Evolutionary conservation across 2,329 filamentous ascomycete genomes (phyloP).

Genomic region (Neofusicoccum laricinum): DNA sequence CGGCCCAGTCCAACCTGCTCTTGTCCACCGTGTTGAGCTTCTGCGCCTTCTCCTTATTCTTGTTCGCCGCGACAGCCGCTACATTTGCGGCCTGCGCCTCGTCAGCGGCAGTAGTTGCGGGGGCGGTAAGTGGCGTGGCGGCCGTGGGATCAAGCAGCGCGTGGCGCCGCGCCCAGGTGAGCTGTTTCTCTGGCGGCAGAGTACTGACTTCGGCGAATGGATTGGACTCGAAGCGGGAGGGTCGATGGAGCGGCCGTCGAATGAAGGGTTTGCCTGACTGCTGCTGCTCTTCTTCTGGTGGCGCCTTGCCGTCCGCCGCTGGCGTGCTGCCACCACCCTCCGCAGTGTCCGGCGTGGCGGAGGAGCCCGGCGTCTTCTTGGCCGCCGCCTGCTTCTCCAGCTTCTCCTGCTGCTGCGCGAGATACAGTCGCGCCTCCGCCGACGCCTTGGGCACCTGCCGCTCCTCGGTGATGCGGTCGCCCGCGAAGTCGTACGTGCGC

Average conservation of each 20-base stretch:
- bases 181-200: constrained; percentile 44
- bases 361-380: constrained; percentile 37
- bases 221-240: constrained; percentile 51
- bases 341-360: constrained; percentile 19
- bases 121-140: neutral
- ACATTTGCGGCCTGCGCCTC: constrained; percentile 30
- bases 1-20: constrained; percentile 63
- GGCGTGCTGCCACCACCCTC: neutral
- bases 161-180: constrained; percentile 34
- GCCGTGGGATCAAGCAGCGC: neutral
- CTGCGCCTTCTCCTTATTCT: constrained; percentile 42
- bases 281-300: neutral
- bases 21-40: constrained; percentile 68
- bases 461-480: constrained; percentile 68
- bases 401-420: constrained; percentile 36
- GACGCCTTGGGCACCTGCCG: constrained; percentile 61
- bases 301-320: neutral
- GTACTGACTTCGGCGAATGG: constrained; percentile 46
- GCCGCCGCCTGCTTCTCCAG: constrained; percentile 17
- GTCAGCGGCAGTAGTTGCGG: constrained; percentile 23
- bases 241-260: constrained; percentile 43
- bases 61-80: constrained; percentile 20
- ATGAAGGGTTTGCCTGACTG: constrained; percentile 20
- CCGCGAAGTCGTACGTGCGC: constrained; percentile 72
- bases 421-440: constrained; percentile 54